A percentile compares a stretch with the other conserved stretches of the same genome.
phyloP scores from a whole-genome alignment of 495 filamentous ascomycete genomes.

The Hypoxylon fuscum region DNA sequence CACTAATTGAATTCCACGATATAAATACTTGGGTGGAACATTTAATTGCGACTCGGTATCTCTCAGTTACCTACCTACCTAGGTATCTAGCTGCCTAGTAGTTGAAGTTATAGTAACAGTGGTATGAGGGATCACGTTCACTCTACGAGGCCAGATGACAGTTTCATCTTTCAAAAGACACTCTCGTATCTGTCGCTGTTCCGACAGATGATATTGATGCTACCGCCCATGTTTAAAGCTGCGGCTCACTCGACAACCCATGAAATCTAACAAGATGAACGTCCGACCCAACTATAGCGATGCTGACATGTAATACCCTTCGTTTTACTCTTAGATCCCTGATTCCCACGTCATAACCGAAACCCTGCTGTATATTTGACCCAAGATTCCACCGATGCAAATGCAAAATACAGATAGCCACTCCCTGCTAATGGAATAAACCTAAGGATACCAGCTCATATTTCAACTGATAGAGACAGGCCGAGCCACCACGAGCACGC shows the following conservation, averaged over 20 bases:
- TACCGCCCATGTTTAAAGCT: too few species aligned
- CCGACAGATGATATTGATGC: too few species aligned
- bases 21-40: too few species aligned
- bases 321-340: background rate
- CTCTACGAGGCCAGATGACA: too few species aligned
- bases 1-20: too few species aligned
- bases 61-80: too few species aligned
- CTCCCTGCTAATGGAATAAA: constrained; percentile 1
- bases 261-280: background rate
- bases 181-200: too few species aligned
- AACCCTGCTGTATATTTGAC: constrained; percentile 12
- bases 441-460: constrained; percentile 2
- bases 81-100: too few species aligned
- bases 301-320: background rate
- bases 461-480: background rate
- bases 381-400: constrained; percentile 26
- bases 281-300: background rate
- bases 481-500: background rate
- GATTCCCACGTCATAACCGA: background rate
- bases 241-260: background rate
- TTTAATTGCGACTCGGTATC: too few species aligned
- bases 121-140: too few species aligned
- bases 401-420: constrained; percentile 26
- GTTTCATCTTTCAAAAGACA: too few species aligned
- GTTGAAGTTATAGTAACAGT: too few species aligned